Evolutionary conservation across 345 rosid species (phyloP), one percentile per base, ranked within the genome.

Genomic region (Heritiera fomes): DNA sequence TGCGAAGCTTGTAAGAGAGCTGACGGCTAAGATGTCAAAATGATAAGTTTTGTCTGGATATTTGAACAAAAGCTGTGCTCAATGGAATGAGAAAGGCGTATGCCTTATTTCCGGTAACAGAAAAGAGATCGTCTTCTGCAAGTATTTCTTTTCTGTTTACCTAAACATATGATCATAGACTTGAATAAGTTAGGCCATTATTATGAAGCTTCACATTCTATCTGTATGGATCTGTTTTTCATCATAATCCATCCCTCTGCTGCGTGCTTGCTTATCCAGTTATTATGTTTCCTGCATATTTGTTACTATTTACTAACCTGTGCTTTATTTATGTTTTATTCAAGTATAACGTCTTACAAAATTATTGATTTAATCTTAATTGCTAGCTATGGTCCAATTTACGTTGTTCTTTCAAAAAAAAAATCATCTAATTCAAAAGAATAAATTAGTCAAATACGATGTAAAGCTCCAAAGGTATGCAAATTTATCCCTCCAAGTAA

Each of bases 1-100:
- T 11, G 99, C 99, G 73, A 96, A 96, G 86, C 89, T 96, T 84
- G 99, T 94, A 23, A 89, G 99, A 80, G 99, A 96, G 79, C 78
- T 96, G 80, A 86, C 94, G 1, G 98, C 97, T 6, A 96, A 92
- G 90, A 92, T 96, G 66, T 96, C 99, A 2, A 91, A 87, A 82
- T 95, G 84, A 89, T 5, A 43, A 60, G 46, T 50, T 34, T 20
- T 43, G 8, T 66, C 23, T 4, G 23, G 43, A 69, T 53, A 9
- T 20, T 17, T 23, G 18, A 7, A 49, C 70, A 69, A 23, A 46
- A 46, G n/a, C 12, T 47, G 55, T 18, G 59, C 17, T 15, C 38
- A 34, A 34, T 1, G 38, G 3, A 34, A 34, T 34, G 3, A 2
- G 7, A 49, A 13, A 6, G 59, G 46, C 23, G 14, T 17, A 20